phyloP scores from a whole-genome alignment of 257 asterid genomes.

The Solanum lycopersicoides region DNA sequence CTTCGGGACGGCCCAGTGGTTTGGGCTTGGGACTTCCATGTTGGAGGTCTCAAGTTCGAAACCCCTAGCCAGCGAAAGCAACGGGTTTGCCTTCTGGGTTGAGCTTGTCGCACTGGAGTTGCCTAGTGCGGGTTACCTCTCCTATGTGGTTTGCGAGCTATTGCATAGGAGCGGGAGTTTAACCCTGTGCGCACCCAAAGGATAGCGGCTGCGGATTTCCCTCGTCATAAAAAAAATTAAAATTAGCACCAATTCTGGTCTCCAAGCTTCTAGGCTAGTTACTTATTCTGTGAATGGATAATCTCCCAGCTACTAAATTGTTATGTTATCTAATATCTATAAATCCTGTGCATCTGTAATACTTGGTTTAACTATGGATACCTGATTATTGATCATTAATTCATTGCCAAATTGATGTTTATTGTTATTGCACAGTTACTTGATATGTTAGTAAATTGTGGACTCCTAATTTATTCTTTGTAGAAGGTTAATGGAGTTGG shows the following conservation, averaged over 20 bases:
- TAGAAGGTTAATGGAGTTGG: slow-evolving; percentile 33
- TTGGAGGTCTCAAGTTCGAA: no score
- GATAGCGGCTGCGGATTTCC: no score
- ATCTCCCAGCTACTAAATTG: background rate
- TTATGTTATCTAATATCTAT: background rate
- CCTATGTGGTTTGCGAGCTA: no score
- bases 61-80: no score
- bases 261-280: background rate
- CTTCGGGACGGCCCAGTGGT: no score
- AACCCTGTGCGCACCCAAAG: no score
- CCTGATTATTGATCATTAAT: background rate
- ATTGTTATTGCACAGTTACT: background rate
- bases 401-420: background rate
- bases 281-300: background rate
- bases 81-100: no score
- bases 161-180: no score
- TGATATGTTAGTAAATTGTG: background rate
- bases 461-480: slow-evolving; percentile 4
- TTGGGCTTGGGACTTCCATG: no score
- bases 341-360: background rate
- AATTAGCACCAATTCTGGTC: background rate
- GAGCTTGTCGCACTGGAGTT: no score
- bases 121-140: no score
- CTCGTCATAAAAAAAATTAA: no score
- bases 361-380: background rate